Evolutionary conservation across 164 flowering plant genomes (phyloP).

Genomic region (Annona cherimola): DNA sequence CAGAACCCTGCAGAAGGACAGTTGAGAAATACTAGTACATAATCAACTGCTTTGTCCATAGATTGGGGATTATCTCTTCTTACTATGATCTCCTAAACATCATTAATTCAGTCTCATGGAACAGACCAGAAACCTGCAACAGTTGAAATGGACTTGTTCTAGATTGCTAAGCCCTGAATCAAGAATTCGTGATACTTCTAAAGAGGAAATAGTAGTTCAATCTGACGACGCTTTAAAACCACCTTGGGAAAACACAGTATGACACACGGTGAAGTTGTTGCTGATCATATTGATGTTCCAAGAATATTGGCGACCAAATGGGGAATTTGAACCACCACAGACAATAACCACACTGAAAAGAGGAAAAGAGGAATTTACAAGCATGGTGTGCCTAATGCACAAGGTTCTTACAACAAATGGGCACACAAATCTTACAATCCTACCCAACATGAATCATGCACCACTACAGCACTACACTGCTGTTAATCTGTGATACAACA

Average conservation of each 20-base stretch:
- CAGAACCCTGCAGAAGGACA: too few species aligned
- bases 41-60: too few species aligned
- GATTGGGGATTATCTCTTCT: too few species aligned
- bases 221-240: not conserved
- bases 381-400: too few species aligned
- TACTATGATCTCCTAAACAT: too few species aligned
- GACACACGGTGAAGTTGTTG: not conserved
- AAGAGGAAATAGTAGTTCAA: not conserved
- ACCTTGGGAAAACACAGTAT: not conserved
- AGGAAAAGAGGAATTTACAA: not conserved
- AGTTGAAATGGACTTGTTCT: too few species aligned
- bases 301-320: not conserved
- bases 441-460: not conserved
- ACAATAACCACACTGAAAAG: too few species aligned
- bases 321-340: too few species aligned
- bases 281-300: not conserved
- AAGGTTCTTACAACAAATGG: not conserved
- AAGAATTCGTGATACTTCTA: not conserved
- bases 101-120: too few species aligned
- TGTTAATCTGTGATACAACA: not conserved
- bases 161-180: too few species aligned
- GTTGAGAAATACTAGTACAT: too few species aligned
- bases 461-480: not conserved
- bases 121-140: too few species aligned
- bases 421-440: not conserved